Evolutionary conservation across 352 stramenopile genomes (phyloP), one percentile per base, ranked within the genome.

Genomic region (Phytophthora idaei): DNA sequence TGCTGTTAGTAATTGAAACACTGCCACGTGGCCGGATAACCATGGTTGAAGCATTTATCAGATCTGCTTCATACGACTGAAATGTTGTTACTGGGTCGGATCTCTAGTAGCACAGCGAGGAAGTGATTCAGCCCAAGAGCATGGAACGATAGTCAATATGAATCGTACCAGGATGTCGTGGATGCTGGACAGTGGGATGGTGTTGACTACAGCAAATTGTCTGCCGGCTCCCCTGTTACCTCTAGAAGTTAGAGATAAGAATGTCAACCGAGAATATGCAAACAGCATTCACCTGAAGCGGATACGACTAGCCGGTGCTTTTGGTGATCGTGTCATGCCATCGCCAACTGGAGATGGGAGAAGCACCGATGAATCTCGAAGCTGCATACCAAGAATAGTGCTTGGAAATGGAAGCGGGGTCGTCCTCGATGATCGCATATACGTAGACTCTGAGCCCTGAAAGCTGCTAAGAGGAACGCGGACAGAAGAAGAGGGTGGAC

Each of bases 31-130:
- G 77, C 2, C 73, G 73, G 15, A 92, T 75, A 10, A 85, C 44
- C 47, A 90, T 89, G 0, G 79, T 66, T 10, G 81, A 89, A 6
- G 83, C 69, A 29, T 80, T 85, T 39, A 92, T 76, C 10, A 92
- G 58, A 32, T 85, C 77, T 6, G 77, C 69, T 32, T 90, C 76
- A 52, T 90, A 89, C 5, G 74, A 71, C 9, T 74, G 61, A 47
- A 73, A 63, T 28, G 67, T 56, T 27, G 69, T 67, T 17, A 71
- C 41, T 3, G 75, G 72, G 29, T 77, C 72, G 7, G 59, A 71
- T 62, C 64, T 79, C 75, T 89, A 32, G 10, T 5, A 39, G 6
- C 62, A 34, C 31, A 25, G 41, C 10, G 48, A 41, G 8, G 15
- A 46, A 52, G 14, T 15, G 11, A 54, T 46, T 71, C 37, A 61